Evolutionary conservation across 2,329 filamentous ascomycete species (phyloP).

Genomic region (Penicillium sp.): DNA sequence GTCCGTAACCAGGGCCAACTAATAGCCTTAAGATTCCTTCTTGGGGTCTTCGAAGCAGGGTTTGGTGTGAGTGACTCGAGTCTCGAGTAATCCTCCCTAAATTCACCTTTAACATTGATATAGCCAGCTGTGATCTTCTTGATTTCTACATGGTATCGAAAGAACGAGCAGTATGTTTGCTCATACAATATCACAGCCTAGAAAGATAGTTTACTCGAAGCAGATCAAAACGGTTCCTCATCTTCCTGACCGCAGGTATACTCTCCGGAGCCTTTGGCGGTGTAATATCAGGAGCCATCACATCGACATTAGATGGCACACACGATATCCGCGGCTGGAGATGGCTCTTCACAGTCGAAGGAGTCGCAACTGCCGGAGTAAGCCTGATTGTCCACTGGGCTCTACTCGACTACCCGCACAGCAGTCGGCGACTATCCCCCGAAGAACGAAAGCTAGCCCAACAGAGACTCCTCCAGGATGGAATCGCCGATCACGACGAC

Average conservation of each 20-base stretch:
- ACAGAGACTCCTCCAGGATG: constrained; percentile 2
- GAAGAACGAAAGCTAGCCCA: constrained; percentile 3
- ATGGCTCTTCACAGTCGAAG: constrained; percentile 11
- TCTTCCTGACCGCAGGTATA: constrained; percentile 6
- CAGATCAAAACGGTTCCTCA: constrained; percentile 4
- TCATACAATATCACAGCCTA: neutral
- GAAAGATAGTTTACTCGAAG: neutral
- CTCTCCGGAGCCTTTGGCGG: constrained; percentile 6
- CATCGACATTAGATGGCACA: constrained; percentile 4
- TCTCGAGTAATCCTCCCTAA: neutral
- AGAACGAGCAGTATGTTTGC: constrained; percentile 4
- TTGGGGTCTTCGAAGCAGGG: constrained; percentile 4
- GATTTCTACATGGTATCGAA: constrained; percentile 5
- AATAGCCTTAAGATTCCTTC: neutral
- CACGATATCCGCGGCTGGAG: constrained; percentile 5
- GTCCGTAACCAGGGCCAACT: neutral
- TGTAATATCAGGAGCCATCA: constrained; percentile 5
- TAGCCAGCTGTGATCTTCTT: constrained; percentile 10
- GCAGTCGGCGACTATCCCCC: neutral
- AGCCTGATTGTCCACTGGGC: neutral
- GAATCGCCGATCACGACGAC: neutral
- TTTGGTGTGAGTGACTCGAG: neutral
- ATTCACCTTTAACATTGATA: neutral
- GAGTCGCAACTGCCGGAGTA: constrained; percentile 1
- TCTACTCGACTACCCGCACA: constrained; percentile 5